Evolutionary conservation across 768 basidiomycete genomes (phyloP).

Genomic region (Mycena vulgaris): DNA sequence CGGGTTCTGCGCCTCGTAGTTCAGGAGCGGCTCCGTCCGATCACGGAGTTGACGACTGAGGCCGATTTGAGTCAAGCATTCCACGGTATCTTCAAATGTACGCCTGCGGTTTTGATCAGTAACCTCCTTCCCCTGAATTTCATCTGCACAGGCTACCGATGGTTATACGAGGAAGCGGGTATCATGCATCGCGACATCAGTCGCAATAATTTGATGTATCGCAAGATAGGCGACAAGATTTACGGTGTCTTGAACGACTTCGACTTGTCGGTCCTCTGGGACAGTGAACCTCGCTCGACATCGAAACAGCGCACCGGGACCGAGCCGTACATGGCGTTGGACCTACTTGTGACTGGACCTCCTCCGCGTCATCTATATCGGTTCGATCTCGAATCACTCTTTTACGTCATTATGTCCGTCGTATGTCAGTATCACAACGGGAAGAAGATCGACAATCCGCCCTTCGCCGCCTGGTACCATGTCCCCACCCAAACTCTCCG

Average conservation of each 20-base stretch:
- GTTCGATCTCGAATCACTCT: conserved; percentile 6
- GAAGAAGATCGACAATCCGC: conserved; percentile 9
- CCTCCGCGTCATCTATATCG: conserved; percentile 1
- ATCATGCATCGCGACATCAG: conserved; percentile 1
- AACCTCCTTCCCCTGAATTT: too few relatives aligned
- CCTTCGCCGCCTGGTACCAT: neutral
- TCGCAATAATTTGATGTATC: too few relatives aligned
- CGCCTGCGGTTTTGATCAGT: too few relatives aligned
- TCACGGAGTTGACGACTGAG: conserved; percentile 41
- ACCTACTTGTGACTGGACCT: neutral
- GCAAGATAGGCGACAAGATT: neutral
- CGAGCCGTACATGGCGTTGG: conserved; percentile 1
- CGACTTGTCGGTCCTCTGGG: neutral
- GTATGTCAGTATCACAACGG: conserved; percentile 5
- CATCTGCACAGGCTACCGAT: conserved; percentile 8
- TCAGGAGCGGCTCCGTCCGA: conserved; percentile 14
- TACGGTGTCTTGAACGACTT: neutral
- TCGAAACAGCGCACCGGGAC: too few relatives aligned
- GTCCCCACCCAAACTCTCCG: neutral
- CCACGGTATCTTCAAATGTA: conserved; percentile 3
- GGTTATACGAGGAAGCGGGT: neutral
- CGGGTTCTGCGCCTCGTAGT: conserved; percentile 18
- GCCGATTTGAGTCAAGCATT: conserved; percentile 12
- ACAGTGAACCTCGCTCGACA: neutral
- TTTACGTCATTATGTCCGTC: neutral